Percentiles rank a stretch among this genome's conserved stretches.
Conservation (phyloP, 306 rosid species). For the Geum urbanum region DNA sequence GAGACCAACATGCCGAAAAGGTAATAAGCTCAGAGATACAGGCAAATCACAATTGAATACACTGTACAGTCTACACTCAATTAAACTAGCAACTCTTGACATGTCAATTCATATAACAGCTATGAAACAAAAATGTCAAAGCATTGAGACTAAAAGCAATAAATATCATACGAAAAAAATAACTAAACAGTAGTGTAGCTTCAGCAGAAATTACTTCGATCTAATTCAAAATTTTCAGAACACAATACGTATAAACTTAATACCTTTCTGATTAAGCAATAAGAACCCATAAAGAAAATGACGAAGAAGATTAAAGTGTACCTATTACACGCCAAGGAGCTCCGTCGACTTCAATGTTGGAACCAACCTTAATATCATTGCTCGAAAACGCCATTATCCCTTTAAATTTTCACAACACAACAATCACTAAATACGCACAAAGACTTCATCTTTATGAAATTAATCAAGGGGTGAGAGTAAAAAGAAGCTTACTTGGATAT, state of each 20-base stretch:
- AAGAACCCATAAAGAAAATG: slow-evolving; percentile 2
- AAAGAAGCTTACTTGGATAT: slow-evolving; percentile 45
- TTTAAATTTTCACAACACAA: slow-evolving; percentile 22
- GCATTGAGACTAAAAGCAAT: neutral
- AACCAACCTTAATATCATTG: slow-evolving; percentile 90
- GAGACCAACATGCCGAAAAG: slow-evolving; percentile 13
- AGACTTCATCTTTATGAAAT: neutral
- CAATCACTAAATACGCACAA: neutral
- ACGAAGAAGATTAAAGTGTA: slow-evolving; percentile 11
- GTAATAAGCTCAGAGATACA: slow-evolving; percentile 2
- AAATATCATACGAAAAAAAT: neutral
- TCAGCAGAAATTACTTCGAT: neutral
- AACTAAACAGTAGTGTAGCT: neutral
- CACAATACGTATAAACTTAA: neutral
- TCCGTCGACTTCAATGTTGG: slow-evolving; percentile 76
- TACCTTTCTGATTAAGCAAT: neutral
- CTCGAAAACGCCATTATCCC: slow-evolving; percentile 73
- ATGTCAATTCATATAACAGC: neutral
- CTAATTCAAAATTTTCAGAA: neutral
- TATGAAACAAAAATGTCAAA: neutral
- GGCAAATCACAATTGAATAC: neutral
- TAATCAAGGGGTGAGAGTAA: neutral
- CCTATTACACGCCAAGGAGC: slow-evolving; percentile 92
- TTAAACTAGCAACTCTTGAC: neutral
- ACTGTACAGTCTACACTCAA: neutral